Conservation (phyloP, 768 basidiomycete species). For the Neoboletus brunneissimus region DNA sequence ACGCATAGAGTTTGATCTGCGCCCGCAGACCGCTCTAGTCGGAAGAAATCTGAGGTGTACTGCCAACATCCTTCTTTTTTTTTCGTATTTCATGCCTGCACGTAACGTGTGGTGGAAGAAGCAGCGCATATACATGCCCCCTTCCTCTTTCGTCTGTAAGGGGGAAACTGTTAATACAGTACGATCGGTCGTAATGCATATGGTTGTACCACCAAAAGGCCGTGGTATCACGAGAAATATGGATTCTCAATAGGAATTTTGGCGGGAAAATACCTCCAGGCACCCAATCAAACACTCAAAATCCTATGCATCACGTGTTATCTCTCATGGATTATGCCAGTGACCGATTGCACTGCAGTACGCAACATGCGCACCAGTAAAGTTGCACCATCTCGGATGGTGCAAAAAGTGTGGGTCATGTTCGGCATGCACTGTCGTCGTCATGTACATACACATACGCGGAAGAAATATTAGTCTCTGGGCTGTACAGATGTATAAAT, state of each 20-base stretch:
- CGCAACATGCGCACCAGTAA: background rate
- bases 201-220: background rate
- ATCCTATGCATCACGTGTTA: background rate
- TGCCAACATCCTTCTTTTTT: background rate
- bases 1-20: background rate
- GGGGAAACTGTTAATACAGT: background rate
- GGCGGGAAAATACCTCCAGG: background rate
- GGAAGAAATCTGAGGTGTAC: background rate
- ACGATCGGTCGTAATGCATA: background rate
- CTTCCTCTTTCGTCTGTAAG: background rate
- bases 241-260: background rate
- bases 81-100: background rate
- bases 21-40: background rate
- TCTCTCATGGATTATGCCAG: background rate
- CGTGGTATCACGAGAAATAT: background rate
- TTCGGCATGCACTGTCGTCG: background rate
- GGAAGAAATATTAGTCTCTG: background rate
- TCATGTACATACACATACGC: background rate
- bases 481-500: background rate
- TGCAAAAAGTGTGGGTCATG: background rate
- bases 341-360: background rate
- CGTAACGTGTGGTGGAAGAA: background rate
- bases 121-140: background rate
- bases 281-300: background rate
- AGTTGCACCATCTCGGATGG: background rate